A percentile compares a stretch with the other conserved stretches of the same genome.
Evolutionary conservation across 2,329 filamentous ascomycete genomes (phyloP).

Genomic region (Sporothrix pseudoabietina): DNA sequence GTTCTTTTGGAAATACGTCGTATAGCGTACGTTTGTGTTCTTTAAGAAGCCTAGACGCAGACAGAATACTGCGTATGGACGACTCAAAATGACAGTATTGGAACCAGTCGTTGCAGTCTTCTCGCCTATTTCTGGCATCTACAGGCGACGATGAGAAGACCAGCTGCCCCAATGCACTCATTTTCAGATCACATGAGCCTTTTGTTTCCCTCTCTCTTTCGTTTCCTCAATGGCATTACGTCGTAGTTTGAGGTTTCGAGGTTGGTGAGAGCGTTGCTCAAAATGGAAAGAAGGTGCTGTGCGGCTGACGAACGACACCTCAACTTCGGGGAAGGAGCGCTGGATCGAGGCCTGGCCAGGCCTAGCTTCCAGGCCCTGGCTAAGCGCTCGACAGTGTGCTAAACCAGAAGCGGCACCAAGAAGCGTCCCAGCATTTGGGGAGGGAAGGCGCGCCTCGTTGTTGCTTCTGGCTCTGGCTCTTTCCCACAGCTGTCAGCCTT

Average conservation of each 20-base stretch:
- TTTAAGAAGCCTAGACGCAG: neutral
- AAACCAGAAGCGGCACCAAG: conserved; percentile 1
- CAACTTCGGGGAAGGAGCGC: neutral
- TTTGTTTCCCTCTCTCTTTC: neutral
- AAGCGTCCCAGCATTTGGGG: neutral
- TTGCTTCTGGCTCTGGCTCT: neutral
- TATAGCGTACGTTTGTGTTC: neutral
- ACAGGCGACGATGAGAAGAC: neutral
- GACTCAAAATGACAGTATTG: neutral
- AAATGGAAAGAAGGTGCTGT: conserved; percentile 8
- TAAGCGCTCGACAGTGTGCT: neutral
- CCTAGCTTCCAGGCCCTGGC: conserved; percentile 10
- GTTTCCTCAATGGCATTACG: neutral
- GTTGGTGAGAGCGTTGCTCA: neutral
- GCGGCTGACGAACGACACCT: neutral
- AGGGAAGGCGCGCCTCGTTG: neutral
- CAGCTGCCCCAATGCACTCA: neutral
- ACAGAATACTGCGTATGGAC: neutral
- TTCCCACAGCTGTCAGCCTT: conserved; percentile 6
- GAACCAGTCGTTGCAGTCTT: neutral
- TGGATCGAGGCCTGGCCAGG: neutral
- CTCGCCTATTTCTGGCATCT: neutral
- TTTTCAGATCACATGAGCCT: neutral
- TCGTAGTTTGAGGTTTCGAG: neutral
- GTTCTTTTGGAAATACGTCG: conserved; percentile 1